Conservation (phyloP, 139 green algal species). For the Tetradesmus obliquus region DNA sequence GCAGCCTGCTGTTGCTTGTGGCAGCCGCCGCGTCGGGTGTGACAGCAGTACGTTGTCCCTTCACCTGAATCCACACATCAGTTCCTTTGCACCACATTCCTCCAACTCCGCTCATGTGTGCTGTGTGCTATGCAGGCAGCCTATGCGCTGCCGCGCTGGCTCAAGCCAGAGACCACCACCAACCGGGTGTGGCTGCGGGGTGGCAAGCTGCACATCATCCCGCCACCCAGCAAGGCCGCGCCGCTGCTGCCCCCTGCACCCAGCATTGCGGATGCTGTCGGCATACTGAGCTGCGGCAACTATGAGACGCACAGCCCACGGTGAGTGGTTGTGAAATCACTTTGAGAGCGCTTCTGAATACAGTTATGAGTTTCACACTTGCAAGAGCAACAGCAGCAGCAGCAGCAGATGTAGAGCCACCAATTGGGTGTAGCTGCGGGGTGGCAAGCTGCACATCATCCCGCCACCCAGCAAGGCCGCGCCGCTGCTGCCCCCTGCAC, state of each 20-base stretch:
- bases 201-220: conserved; percentile 79
- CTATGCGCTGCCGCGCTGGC: conserved; percentile 58
- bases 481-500: conserved; percentile 55
- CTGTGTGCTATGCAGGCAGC: not conserved
- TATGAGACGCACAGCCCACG: conserved; percentile 8
- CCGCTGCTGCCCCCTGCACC: conserved; percentile 58
- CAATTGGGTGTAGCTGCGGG: conserved; percentile 83
- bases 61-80: not conserved
- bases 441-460: conserved; percentile 76
- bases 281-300: conserved; percentile 45
- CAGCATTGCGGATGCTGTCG: conserved; percentile 56
- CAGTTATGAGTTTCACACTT: too few relatives aligned
- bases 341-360: not conserved
- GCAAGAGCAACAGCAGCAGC: not conserved
- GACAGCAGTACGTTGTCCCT: not conserved
- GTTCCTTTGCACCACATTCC: too few relatives aligned
- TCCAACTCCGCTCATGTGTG: too few relatives aligned
- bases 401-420: too few relatives aligned
- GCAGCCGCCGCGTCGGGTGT: not conserved
- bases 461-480: conserved; percentile 59
- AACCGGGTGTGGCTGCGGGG: conserved; percentile 82
- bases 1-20: not conserved
- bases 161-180: conserved; percentile 75
- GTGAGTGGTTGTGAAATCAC: not conserved
- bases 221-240: conserved; percentile 55